Percentiles rank a stretch among this genome's conserved stretches.
phyloP scores from a whole-genome alignment of 495 filamentous ascomycete genomes.

The Aspergillus diversus region DNA sequence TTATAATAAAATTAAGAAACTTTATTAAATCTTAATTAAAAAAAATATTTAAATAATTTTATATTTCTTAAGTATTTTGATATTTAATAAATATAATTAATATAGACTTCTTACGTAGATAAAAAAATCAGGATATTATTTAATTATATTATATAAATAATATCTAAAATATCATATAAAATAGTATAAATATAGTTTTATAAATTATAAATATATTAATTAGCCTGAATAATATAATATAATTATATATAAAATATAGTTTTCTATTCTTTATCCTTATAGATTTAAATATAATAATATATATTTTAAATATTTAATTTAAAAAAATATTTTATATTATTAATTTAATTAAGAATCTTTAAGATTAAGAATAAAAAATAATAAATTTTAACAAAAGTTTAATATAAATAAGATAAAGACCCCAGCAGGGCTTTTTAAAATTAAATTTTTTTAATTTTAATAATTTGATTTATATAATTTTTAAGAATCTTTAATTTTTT shows the following conservation, averaged over 20 bases:
- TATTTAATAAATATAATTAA: not conserved
- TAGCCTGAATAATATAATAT: conserved; percentile 5
- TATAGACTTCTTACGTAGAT: not conserved
- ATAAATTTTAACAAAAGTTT: not conserved
- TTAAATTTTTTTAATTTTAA: not conserved
- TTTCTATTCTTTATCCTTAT: not conserved
- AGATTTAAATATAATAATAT: not conserved
- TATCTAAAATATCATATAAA: not conserved
- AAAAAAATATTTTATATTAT: not conserved
- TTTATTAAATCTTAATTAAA: not conserved
- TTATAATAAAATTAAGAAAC: too few relatives aligned
- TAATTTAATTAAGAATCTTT: conserved; percentile 2
- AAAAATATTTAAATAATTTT: not conserved
- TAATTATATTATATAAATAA: not conserved
- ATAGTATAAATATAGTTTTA: conserved; percentile 5
- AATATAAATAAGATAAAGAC: not conserved
- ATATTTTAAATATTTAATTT: conserved; percentile 6
- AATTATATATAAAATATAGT: not conserved
- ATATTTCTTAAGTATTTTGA: not conserved
- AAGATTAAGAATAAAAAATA: not conserved
- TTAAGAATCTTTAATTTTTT: conserved; percentile 6
- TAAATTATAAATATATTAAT: not conserved
- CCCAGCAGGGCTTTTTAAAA: not conserved
- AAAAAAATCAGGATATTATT: not conserved
- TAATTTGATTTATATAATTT: not conserved